These are phyloP conservation scores for Alisma plantagoaquatica DNA, from an alignment of 106 monocot genomes.

Conservation along the genomic window DNA sequence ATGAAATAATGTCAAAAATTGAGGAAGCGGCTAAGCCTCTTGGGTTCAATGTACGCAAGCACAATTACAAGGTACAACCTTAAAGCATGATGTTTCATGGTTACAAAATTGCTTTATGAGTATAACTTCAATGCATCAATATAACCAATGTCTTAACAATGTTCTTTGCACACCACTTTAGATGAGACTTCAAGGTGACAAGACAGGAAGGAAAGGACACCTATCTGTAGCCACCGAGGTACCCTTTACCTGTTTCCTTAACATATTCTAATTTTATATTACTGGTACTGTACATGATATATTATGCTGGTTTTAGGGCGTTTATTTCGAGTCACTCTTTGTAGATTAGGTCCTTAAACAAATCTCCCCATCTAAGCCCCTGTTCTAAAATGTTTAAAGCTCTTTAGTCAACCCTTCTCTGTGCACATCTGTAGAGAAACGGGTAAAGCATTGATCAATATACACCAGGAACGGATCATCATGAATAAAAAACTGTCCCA, in stretches of 20 bases:
- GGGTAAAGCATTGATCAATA: no score
- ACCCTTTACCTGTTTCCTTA: constrained; percentile 2
- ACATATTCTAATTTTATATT: neutral
- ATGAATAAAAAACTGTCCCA: no score
- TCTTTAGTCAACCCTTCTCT: no score
- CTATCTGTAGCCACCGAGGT: constrained; percentile 96
- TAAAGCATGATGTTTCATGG: neutral
- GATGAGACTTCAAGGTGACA: constrained; percentile 85
- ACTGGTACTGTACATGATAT: no score
- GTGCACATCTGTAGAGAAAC: no score
- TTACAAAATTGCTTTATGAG: neutral
- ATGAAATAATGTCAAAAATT: constrained; percentile 84
- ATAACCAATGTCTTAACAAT: constrained; percentile 1
- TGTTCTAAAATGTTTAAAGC: no score
- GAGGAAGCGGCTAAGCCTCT: constrained; percentile 86
- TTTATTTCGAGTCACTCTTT: neutral
- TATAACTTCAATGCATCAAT: neutral
- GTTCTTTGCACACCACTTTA: no score
- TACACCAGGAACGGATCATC: no score
- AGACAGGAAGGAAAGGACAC: constrained; percentile 75
- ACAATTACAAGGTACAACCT: constrained; percentile 70
- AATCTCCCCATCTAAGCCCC: no score
- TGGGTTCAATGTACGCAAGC: constrained; percentile 78
- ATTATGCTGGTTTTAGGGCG: neutral
- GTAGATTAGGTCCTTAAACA: neutral